These are phyloP conservation scores for Arctostaphylos glauca DNA, from an alignment of 148 eudicot species.

Conservation along the genomic window DNA sequence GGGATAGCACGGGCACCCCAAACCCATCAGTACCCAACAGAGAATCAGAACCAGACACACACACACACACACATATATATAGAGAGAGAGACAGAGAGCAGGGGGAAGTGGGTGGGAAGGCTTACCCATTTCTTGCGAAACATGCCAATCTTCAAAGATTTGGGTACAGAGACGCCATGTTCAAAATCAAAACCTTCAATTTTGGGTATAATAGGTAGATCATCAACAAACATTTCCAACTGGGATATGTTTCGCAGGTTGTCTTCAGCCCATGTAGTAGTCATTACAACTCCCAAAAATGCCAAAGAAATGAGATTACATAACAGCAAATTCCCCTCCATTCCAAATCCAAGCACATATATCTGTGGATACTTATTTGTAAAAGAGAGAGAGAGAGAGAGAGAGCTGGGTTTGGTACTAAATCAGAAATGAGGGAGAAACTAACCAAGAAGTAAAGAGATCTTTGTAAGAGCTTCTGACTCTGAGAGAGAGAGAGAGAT, in stretches of 20 bases:
- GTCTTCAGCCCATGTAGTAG: slow-evolving; percentile 20
- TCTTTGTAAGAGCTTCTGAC: not conserved
- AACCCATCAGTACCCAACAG: too few species aligned
- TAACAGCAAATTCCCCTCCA: not conserved
- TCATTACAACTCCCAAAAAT: slow-evolving; percentile 9
- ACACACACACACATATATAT: too few species aligned
- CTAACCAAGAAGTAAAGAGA: not conserved
- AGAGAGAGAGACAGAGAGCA: slow-evolving; percentile 1
- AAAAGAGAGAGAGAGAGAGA: not conserved
- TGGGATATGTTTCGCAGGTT: slow-evolving; percentile 21
- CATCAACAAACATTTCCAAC: slow-evolving; percentile 72
- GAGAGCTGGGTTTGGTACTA: not conserved
- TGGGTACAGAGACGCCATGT: slow-evolving; percentile 36
- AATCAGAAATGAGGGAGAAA: not conserved
- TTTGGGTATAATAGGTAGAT: slow-evolving; percentile 61
- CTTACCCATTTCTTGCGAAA: slow-evolving; percentile 66
- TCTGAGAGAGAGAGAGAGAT: not conserved
- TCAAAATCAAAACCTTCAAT: slow-evolving; percentile 39
- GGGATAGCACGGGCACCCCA: too few species aligned
- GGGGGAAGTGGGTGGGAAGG: not conserved
- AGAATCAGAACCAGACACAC: too few species aligned
- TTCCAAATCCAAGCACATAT: too few species aligned
- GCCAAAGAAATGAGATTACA: slow-evolving; percentile 8
- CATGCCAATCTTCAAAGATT: slow-evolving; percentile 59
- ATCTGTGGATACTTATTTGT: not conserved